Evolutionary conservation across 208 protist species (phyloP), one percentile per base, ranked within the genome.

Genomic region (Sergeia podlipaevii): DNA sequence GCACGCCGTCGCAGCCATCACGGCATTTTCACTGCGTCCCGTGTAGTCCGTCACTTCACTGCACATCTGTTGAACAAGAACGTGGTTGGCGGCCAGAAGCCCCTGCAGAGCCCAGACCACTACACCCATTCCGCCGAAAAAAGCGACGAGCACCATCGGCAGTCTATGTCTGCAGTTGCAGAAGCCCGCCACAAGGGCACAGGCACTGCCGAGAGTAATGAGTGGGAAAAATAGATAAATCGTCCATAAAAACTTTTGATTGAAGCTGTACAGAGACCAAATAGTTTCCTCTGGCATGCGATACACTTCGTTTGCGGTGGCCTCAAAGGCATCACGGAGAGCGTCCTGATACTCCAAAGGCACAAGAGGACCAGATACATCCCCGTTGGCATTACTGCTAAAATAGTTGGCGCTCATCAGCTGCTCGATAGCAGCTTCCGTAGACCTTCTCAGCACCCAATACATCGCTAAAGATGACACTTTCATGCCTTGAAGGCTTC

Each of bases 1-100:
- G 49, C 76, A 83, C 11, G 60, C 38, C 2, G 64, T 29, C 15
- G 64, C 11, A 0, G 56, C 61, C 10, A 20, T 41, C 7, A 84
- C 10, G 27, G 74, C 43, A 39, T 63, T 74, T 18, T 13, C 42
- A 8, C 51, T 36, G 10, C 42, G 38, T 4, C 41, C 33, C 17
- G 60, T 45, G 58, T 65, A 78, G n/a, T 55, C 63, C 7, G 54
- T 24, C 15, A 84, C 60, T 38, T 84, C 71, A 27, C 50, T 38
- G 48, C 77, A 84, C 43, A 41, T 48, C 18, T 84, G 52, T 4
- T 39, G 29, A 3, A 80, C 18, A 2, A 68, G 24, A 24, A 69
- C 56, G 21, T 57, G 41, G 6, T 24, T 43, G 5, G 62, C 24
- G 15, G 63, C 32, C 5, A 56, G 33, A 23, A 55, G 4, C 3